Evolutionary conservation across 805 yeast species (phyloP).

Genomic region (Kodamaea laetipori): DNA sequence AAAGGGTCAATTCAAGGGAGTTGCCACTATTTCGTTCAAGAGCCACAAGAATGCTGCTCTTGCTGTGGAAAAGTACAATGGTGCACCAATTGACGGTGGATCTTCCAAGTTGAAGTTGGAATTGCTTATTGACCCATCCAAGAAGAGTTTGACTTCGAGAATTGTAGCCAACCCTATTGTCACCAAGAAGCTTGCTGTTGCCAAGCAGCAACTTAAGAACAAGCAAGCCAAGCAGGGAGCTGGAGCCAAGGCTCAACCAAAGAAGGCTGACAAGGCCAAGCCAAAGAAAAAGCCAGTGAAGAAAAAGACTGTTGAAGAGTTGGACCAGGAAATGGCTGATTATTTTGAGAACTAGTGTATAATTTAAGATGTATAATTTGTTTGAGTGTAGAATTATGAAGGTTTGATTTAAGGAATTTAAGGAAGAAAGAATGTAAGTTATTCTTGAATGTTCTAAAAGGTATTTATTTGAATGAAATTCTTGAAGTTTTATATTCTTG

Average conservation of each 20-base stretch:
- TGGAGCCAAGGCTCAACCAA: slow-evolving; percentile 20
- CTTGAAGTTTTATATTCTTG: no score
- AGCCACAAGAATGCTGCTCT: slow-evolving; percentile 66
- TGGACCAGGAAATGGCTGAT: slow-evolving; percentile 98
- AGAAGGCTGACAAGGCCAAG: slow-evolving; percentile 15
- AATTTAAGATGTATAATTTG: slow-evolving; percentile 4
- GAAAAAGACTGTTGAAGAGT: slow-evolving; percentile 81
- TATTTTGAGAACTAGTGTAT: slow-evolving; percentile 56
- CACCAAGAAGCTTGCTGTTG: slow-evolving; percentile 22
- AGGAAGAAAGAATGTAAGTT: no score
- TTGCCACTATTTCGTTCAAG: slow-evolving; percentile 82
- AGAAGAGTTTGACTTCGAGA: slow-evolving; percentile 73
- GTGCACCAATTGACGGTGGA: slow-evolving; percentile 93
- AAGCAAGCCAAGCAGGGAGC: slow-evolving; percentile 23
- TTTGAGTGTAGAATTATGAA: neutral
- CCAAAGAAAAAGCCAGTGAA: slow-evolving; percentile 43
- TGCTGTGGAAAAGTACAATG: slow-evolving; percentile 84
- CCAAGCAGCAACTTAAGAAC: slow-evolving; percentile 29
- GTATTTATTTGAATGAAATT: no score
- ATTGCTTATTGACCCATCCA: slow-evolving; percentile 81
- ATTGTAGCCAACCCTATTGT: slow-evolving; percentile 52
- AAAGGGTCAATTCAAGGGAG: slow-evolving; percentile 88
- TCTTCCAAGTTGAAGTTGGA: slow-evolving; percentile 73
- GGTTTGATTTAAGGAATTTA: no score
- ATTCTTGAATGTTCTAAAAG: no score